Evolutionary conservation across 2,329 filamentous ascomycete species (phyloP), one percentile per base, ranked within the genome.

Genomic region (Aspergillus sp.): DNA sequence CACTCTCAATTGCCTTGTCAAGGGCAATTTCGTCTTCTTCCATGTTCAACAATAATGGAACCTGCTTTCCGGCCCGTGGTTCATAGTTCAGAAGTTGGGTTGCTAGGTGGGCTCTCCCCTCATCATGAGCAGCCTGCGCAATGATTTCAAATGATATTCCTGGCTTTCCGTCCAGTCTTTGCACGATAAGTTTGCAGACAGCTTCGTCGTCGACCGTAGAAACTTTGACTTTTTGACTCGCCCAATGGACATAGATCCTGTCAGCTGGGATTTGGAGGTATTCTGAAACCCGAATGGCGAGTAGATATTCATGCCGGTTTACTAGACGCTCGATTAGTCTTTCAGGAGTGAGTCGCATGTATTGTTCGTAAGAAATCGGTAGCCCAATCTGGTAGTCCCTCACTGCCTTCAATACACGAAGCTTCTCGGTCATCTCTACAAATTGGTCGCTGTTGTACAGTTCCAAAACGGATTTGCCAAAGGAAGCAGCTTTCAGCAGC

Each of bases 381-480:
- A 98, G 73, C 2, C 93, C 93, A 42, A 97, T 79, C 57, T 94
- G 87, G 62, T 93, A 97, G 65, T 87, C 94, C 40, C 93, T 83
- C 9, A 91, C 86, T 6, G 91, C 91, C 57, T 96, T 97, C 38
- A 98, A 75, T 0, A 98, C 90, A 11, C 93, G 85, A 11, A 98
- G 71, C 1, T 85, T 93, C 66, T 98, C 91, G 55, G 90, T 95
- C 85, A 96, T 97, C 50, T 97, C 91, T 42, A 98, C 93, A 67
- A 97, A 98, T 52, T 98, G 91, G 60, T 98, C 93, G 60, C 90
- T 96, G 66, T 93, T 96, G 69, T 97, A 98, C 9, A 97, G 83
- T 58, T 97, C 93, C 4, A 98, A 77, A 0, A 97, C 93, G 0
- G 93, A 97, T 66, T 98, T 98, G 48, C 93, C 93, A 64, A 96